Evolutionary conservation across 352 stramenopile genomes (phyloP), one percentile per base, ranked within the genome.

Genomic region (Pythium brassicae): DNA sequence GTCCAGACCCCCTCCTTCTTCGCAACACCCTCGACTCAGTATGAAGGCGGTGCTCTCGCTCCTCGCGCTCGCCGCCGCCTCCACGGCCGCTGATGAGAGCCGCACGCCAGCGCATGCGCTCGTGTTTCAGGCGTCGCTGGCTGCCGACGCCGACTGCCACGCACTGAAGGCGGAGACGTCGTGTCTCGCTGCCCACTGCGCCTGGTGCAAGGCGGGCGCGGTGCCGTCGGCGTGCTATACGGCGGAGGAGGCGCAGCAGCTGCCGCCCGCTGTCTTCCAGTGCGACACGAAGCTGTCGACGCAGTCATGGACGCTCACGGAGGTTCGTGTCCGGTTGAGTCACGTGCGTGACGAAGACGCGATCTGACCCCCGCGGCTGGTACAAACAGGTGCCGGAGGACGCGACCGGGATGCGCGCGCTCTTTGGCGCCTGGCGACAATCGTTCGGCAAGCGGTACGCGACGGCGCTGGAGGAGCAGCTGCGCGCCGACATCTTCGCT

Each of bases 171-270:
- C 61, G 27, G 68, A 87, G 52, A 69, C 82, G 25, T 50, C 49
- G 60, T 93, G 83, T 34, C 26, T 89, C 12, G 29, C 65, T 29
- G 72, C 62, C 43, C 71, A 87, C 54, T 93, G 83, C 65, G 72
- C 68, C 42, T 93, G 83, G 83, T 93, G 83, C 65, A 61, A 77
- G 59, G 89, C 74, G 35, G 80, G 76, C 12, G 83, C 83, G n/a
- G 83, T 93, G 43, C 78, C 74, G n/a, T 91, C 83, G 29, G 77
- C 76, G 37, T 93, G 83, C 63, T 91, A 91, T 73, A 86, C 70
- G 23, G 48, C 70, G 19, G 69, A 86, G 17, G 83, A 93, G 57
- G 80, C 83, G 23, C 62, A 66, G 2, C 66, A 83, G 54, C 67
- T 93, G 0, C 83, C 83, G 6, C 74, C 79, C n/a, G 76, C 80